A percentile compares a stretch with the other conserved stretches of the same genome.
These are phyloP conservation scores for Vaccinium macrocarpon DNA, from an alignment of 148 eudicot species.

Conservation along the genomic window DNA sequence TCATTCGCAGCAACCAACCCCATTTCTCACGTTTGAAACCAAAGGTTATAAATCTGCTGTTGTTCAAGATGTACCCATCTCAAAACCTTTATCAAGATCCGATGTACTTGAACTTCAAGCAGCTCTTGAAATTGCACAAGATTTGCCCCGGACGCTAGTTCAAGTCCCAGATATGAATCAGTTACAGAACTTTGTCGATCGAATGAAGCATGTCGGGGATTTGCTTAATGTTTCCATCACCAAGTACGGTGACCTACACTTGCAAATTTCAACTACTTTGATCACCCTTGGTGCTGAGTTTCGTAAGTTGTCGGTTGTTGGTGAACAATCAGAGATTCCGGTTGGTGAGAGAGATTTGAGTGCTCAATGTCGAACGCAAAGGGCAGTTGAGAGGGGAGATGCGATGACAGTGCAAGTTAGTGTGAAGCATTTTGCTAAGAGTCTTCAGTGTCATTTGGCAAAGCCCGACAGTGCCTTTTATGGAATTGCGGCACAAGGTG, in stretches of 20 bases:
- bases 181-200: constrained; percentile 62
- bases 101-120: constrained; percentile 69
- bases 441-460: constrained; percentile 78
- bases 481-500: constrained; percentile 72
- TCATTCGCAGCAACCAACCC: constrained; percentile 59
- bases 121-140: constrained; percentile 70
- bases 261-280: constrained; percentile 69
- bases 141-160: constrained; percentile 65
- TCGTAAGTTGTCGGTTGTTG: constrained; percentile 59
- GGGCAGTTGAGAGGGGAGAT: constrained; percentile 50
- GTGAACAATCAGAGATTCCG: constrained; percentile 47
- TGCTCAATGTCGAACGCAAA: constrained; percentile 39
- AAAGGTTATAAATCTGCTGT: constrained; percentile 83
- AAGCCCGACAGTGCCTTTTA: constrained; percentile 85
- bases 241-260: constrained; percentile 62
- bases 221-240: constrained; percentile 55
- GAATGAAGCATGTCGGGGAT: constrained; percentile 92
- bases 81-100: constrained; percentile 79
- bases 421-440: constrained; percentile 87
- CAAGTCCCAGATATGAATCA: constrained; percentile 63
- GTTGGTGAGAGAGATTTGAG: constrained; percentile 33
- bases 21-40: constrained; percentile 77
- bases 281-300: constrained; percentile 84
- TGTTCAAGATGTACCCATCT: constrained; percentile 89
- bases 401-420: constrained; percentile 72